Evolutionary conservation across 441 rosid species (phyloP).

Genomic region (Brassica hybrid): DNA sequence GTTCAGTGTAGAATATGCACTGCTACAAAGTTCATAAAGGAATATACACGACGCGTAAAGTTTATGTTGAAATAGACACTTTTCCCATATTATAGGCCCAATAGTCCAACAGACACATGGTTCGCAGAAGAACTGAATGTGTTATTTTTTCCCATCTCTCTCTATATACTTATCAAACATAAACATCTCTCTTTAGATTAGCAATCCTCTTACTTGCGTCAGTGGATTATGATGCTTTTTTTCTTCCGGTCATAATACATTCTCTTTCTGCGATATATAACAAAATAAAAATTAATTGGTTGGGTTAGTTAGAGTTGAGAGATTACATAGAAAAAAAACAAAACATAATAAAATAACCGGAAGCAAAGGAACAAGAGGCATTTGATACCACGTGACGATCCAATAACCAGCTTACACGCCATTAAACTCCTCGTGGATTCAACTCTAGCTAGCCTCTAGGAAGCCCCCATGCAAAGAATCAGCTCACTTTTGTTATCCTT

Average conservation of each 20-base stretch:
- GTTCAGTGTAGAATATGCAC: too few species aligned
- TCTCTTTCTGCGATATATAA: background rate
- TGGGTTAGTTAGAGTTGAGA: background rate
- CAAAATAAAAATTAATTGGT: background rate
- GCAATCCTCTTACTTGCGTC: background rate
- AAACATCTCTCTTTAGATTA: background rate
- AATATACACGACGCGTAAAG: too few species aligned
- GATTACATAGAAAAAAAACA: background rate
- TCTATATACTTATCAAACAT: background rate
- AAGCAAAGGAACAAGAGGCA: constrained; percentile 33
- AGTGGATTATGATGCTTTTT: background rate
- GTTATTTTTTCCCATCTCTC: background rate
- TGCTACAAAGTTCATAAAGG: too few species aligned
- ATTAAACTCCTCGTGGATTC: constrained; percentile 23
- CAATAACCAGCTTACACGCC: constrained; percentile 27
- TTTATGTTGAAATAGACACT: too few species aligned
- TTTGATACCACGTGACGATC: constrained; percentile 11
- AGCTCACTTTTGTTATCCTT: background rate
- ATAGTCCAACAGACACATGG: background rate
- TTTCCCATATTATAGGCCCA: too few species aligned
- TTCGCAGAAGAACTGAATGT: background rate
- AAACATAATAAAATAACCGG: constrained; percentile 12
- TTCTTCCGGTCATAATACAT: background rate
- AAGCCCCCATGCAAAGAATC: background rate
- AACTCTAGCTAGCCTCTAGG: constrained; percentile 4